Evolutionary conservation across 352 stramenopile genomes (phyloP).

Genomic region (Globisporangium barbulae): DNA sequence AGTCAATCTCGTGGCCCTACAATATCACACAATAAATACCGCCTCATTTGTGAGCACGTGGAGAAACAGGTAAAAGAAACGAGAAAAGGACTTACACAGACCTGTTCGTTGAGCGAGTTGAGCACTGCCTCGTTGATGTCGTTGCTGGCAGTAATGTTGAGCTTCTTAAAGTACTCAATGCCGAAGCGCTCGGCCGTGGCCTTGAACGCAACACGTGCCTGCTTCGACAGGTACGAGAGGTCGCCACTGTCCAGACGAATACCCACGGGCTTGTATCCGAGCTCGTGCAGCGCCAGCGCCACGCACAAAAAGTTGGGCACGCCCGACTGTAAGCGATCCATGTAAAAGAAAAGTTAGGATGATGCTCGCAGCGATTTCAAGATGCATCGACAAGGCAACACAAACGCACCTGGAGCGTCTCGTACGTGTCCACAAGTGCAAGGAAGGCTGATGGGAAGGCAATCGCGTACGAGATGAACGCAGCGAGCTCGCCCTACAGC

Average conservation of each 20-base stretch:
- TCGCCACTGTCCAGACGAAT: constrained; percentile 98
- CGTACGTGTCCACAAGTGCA: constrained; percentile 98
- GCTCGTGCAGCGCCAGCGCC: constrained; percentile 91
- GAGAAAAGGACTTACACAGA: constrained; percentile 25
- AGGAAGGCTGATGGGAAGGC: constrained; percentile 97
- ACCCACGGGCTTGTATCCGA: constrained; percentile 89
- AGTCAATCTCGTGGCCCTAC: constrained; percentile 93
- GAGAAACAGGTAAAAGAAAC: constrained; percentile 5
- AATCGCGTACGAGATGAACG: constrained; percentile 97
- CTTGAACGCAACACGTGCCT: constrained; percentile 70
- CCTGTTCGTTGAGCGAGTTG: constrained; percentile 93
- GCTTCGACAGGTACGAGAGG: constrained; percentile 94
- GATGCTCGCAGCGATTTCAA: background rate
- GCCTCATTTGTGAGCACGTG: background rate
- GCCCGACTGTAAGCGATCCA: constrained; percentile 62
- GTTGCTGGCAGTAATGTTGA: constrained; percentile 97
- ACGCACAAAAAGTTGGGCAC: constrained; percentile 98
- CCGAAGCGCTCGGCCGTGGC: constrained; percentile 45
- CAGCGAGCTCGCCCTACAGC: constrained; percentile 94
- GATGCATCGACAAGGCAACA: background rate
- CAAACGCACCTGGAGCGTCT: constrained; percentile 88
- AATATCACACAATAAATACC: constrained; percentile 15
- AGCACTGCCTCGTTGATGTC: constrained; percentile 99
- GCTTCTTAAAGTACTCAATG: constrained; percentile 76
- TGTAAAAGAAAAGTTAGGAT: background rate